Evolutionary conservation across 495 filamentous ascomycete genomes (phyloP).

Genomic region (Penicillium canescens): DNA sequence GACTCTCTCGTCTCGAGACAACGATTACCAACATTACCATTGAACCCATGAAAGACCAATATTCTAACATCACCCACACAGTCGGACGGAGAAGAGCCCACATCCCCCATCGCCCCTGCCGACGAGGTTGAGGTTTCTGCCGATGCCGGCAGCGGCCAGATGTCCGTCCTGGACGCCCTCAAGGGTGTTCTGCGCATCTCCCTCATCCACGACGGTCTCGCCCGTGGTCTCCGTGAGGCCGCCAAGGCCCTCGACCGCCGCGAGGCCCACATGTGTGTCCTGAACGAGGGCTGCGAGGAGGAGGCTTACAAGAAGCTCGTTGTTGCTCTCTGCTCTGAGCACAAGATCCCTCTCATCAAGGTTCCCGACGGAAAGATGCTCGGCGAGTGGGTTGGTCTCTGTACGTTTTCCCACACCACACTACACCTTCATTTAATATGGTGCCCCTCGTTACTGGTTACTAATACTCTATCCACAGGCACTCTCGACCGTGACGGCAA

Average conservation of each 20-base stretch:
- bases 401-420: slow-evolving; percentile 57
- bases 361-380: slow-evolving; percentile 99
- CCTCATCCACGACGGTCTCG: slow-evolving; percentile 98
- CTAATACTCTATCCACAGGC: slow-evolving; percentile 54
- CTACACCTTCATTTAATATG: slow-evolving; percentile 9
- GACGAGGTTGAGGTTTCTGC: slow-evolving; percentile 91
- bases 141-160: slow-evolving; percentile 82
- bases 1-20: neutral
- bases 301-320: slow-evolving; percentile 99
- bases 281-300: slow-evolving; percentile 99
- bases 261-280: slow-evolving; percentile 98
- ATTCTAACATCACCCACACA: slow-evolving; percentile 29
- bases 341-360: slow-evolving; percentile 99
- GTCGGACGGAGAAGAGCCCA: slow-evolving; percentile 89
- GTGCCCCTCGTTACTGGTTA: neutral
- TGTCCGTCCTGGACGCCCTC: slow-evolving; percentile 96
- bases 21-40: neutral
- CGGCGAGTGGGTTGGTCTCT: slow-evolving; percentile 99
- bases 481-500: slow-evolving; percentile 99
- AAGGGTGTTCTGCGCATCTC: slow-evolving; percentile 97
- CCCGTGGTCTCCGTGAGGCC: slow-evolving; percentile 95
- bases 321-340: slow-evolving; percentile 94
- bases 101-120: slow-evolving; percentile 67
- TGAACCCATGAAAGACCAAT: neutral
- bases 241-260: slow-evolving; percentile 96